phyloP scores from a whole-genome alignment of 176 grass and related monocot genomes.

The Oryza nivara region DNA sequence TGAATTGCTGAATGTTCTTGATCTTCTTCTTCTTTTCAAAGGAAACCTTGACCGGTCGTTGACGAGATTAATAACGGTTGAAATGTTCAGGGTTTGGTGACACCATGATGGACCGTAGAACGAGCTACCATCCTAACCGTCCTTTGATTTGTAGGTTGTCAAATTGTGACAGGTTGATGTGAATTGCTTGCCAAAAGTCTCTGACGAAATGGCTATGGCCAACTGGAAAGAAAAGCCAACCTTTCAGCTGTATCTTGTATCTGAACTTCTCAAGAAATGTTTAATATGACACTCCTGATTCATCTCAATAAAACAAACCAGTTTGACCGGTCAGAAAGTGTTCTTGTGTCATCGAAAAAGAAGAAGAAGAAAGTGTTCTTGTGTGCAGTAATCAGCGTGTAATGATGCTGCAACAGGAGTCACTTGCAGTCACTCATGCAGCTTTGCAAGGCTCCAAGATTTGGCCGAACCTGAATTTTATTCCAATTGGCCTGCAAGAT shows the following conservation, averaged over 20 bases:
- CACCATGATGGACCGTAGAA: background rate
- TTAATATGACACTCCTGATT: background rate
- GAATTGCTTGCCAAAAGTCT: slow-evolving; percentile 3
- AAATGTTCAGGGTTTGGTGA: background rate
- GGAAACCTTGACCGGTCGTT: background rate
- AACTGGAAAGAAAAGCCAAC: slow-evolving; percentile 13
- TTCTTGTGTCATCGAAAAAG: background rate
- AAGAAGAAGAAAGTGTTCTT: background rate
- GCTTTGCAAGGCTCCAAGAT: slow-evolving; percentile 27
- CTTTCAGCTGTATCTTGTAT: background rate
- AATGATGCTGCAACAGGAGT: slow-evolving; percentile 19
- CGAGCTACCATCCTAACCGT: background rate
- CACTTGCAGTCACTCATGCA: slow-evolving; percentile 19
- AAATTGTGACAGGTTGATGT: background rate
- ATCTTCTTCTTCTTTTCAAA: background rate
- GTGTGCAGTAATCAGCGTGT: slow-evolving; percentile 19
- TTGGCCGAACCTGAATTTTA: slow-evolving; percentile 29
- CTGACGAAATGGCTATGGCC: background rate
- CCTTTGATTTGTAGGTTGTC: background rate
- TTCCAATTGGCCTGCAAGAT: background rate
- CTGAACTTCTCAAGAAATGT: background rate
- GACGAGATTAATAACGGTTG: background rate
- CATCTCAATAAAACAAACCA: background rate
- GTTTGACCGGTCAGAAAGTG: slow-evolving; percentile 9
- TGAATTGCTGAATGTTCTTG: background rate